Conservation (phyloP, 2,329 filamentous ascomycete genomes). For the Rhynchosporium agropyri region DNA sequence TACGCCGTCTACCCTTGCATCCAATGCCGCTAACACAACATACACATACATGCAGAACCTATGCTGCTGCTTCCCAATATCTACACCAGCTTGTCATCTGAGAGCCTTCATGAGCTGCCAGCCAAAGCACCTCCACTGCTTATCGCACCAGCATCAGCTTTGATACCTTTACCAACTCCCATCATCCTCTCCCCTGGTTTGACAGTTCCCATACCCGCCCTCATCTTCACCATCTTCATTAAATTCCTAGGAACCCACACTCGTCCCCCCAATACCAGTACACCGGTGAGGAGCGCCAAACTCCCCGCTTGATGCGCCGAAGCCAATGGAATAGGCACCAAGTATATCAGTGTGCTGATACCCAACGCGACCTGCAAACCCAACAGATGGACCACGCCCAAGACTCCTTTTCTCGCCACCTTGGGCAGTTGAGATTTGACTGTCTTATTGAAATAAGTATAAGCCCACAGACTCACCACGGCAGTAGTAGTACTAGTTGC, state of each 20-base stretch:
- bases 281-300: conserved; percentile 80
- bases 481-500: conserved; percentile 86
- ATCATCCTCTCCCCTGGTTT: neutral
- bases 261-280: conserved; percentile 76
- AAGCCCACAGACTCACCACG: conserved; percentile 79
- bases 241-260: conserved; percentile 72
- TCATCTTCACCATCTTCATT: conserved; percentile 57
- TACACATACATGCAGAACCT: neutral
- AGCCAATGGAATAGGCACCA: conserved; percentile 86
- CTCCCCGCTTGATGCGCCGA: conserved; percentile 92
- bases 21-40: conserved; percentile 13
- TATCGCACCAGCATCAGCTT: conserved; percentile 21
- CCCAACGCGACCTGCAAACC: conserved; percentile 82
- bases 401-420: conserved; percentile 67
- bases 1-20: neutral
- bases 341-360: conserved; percentile 88
- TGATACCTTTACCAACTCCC: conserved; percentile 16
- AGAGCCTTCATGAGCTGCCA: neutral
- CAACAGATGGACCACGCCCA: conserved; percentile 82
- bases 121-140: conserved; percentile 10
- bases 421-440: conserved; percentile 61
- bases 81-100: neutral
- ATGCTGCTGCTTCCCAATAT: neutral
- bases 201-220: conserved; percentile 28
- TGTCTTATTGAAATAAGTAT: conserved; percentile 66